Evolutionary conservation across 257 asterid species (phyloP), one percentile per base, ranked within the genome.

Genomic region (Leptodermis oblonga): DNA sequence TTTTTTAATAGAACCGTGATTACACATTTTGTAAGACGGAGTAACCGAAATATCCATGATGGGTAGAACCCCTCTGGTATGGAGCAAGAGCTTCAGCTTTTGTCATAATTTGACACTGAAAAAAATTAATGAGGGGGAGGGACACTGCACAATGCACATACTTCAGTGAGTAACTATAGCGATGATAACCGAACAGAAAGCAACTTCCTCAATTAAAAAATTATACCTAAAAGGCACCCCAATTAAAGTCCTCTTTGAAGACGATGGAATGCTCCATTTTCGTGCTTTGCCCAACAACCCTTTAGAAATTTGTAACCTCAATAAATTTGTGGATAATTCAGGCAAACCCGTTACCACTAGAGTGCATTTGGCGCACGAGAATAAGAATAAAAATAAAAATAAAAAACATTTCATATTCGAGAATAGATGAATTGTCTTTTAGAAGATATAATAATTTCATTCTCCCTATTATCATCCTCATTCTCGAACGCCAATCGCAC

Each of bases 201-300:
- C 76, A 65, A 71, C 68, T 62, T 62, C 11, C 37, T 70, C 11
- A 53, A 52, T 70, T 72, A 51, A 52, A 37, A 68, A 55, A 33
- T 37, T 64, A 42, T 28, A 72, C 65, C 78, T 43, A 72, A 68
- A 56, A n/a, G 26, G 18, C 22, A 65, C 52, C 17, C 37, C 23
- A 23, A 34, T 63, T 76, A 66, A 37, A 59, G 64, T 65, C 69
- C 69, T 60, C 20, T 42, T 64, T 66, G n/a, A 37, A 49, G 61
- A 37, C 60, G 48, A 41, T 58, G 49, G 58, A 65, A 22, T 36
- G 46, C 20, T 62, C 43, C 49, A 30, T 58, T 65, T 69, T 78
- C 73, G 13, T 49, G 68, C 34, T 18, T 18, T 60, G 31, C 67
- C 67, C 79, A 70, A 74, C 79, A 20, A 78, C 72, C 73, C 34